Conservation (phyloP, 2,329 filamentous ascomycete species). For the Byssochlamys sp. region DNA sequence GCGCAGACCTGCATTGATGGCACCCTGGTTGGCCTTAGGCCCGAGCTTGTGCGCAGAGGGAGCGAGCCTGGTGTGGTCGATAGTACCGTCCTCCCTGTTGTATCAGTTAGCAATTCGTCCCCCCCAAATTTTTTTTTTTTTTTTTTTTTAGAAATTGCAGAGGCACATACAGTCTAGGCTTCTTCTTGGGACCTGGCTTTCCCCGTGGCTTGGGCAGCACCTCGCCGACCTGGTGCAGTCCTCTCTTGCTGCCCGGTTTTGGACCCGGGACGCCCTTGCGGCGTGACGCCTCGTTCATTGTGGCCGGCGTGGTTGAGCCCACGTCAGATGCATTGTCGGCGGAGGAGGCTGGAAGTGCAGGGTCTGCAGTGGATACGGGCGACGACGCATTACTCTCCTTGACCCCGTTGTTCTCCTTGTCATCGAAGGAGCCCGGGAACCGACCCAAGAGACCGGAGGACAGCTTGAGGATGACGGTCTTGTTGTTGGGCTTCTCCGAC, state of each 20-base stretch:
- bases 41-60: constrained; percentile 67
- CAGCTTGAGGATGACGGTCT: constrained; percentile 31
- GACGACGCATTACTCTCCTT: constrained; percentile 26
- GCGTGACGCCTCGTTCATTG: constrained; percentile 46
- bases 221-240: constrained; percentile 46
- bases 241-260: constrained; percentile 55
- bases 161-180: constrained; percentile 72
- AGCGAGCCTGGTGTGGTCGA: constrained; percentile 31
- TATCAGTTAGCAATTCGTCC: constrained; percentile 4
- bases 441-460: constrained; percentile 26
- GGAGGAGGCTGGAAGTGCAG: constrained; percentile 26
- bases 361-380: constrained; percentile 26
- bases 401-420: constrained; percentile 11
- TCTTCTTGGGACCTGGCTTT: constrained; percentile 95
- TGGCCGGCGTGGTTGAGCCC: constrained; percentile 30
- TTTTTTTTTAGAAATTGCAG: not conserved
- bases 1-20: constrained; percentile 91
- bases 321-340: constrained; percentile 34
- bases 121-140: too few species aligned
- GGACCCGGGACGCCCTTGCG: constrained; percentile 67
- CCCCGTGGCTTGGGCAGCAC: constrained; percentile 60
- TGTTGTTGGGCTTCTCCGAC: constrained; percentile 15
- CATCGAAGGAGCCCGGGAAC: constrained; percentile 19
- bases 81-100: constrained; percentile 41
- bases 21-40: constrained; percentile 90